phyloP scores from a whole-genome alignment of 306 rosid species.

The Luffa aegyptiaca region DNA sequence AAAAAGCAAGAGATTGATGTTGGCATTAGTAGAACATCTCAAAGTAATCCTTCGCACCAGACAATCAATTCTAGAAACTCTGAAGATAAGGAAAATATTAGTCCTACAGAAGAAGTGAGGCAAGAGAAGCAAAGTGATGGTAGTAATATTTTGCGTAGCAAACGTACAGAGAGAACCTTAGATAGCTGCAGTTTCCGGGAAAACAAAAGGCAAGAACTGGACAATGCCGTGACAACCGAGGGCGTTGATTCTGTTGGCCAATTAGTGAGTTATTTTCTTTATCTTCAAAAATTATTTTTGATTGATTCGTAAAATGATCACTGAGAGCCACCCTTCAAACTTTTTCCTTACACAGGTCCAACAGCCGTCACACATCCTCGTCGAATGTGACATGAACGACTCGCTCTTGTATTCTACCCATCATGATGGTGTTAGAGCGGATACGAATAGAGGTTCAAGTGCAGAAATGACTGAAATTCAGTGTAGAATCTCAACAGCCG shows the following conservation, averaged over 20 bases:
- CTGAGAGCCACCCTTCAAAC: neutral
- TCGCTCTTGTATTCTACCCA: constrained; percentile 36
- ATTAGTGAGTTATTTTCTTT: constrained; percentile 29
- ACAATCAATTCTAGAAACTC: constrained; percentile 18
- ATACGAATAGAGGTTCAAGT: constrained; percentile 18
- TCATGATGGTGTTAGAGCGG: constrained; percentile 37
- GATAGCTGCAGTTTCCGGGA: constrained; percentile 29
- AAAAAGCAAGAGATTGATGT: constrained; percentile 69
- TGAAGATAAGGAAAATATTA: constrained; percentile 50
- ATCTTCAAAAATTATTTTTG: neutral
- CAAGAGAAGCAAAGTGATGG: constrained; percentile 20
- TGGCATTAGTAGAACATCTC: constrained; percentile 27
- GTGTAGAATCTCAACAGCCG: constrained; percentile 27
- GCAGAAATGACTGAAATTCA: constrained; percentile 32
- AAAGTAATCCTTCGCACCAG: constrained; percentile 27
- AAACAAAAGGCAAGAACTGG: constrained; percentile 22
- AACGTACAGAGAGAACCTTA: constrained; percentile 18
- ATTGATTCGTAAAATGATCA: neutral
- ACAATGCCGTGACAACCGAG: constrained; percentile 22
- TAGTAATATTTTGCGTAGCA: constrained; percentile 16
- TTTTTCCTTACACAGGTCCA: constrained; percentile 26
- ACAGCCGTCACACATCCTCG: constrained; percentile 41
- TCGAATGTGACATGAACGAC: constrained; percentile 53
- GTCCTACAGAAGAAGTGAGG: constrained; percentile 16
- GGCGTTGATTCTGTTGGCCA: constrained; percentile 24